Percentiles rank a stretch among this genome's conserved stretches.
These are phyloP conservation scores for Hibiscus mutabilis DNA, from an alignment of 345 rosid species.

Conservation along the genomic window DNA sequence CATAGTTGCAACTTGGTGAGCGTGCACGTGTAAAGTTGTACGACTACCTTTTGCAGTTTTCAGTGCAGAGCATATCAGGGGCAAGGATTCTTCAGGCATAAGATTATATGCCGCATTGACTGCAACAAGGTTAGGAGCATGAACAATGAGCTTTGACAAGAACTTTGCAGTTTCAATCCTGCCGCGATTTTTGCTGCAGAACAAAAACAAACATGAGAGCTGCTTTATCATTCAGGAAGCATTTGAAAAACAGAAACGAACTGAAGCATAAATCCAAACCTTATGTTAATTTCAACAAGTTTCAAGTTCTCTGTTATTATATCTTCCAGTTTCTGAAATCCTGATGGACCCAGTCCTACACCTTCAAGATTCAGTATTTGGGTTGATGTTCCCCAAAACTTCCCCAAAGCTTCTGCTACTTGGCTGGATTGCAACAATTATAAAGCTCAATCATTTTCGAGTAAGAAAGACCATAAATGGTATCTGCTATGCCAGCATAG, in stretches of 20 bases:
- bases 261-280: slow-evolving; percentile 35
- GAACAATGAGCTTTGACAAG: slow-evolving; percentile 54
- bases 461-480: background rate
- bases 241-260: slow-evolving; percentile 2
- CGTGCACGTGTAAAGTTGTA: background rate
- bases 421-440: slow-evolving; percentile 39
- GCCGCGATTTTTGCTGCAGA: slow-evolving; percentile 79
- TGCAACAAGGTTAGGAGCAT: slow-evolving; percentile 51
- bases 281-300: slow-evolving; percentile 59
- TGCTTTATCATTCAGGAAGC: background rate
- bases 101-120: slow-evolving; percentile 67
- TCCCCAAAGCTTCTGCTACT: slow-evolving; percentile 54
- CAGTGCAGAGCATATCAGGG: slow-evolving; percentile 49
- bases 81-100: slow-evolving; percentile 67
- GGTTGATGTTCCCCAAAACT: slow-evolving; percentile 33
- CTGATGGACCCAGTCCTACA: slow-evolving; percentile 68
- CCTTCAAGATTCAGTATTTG: slow-evolving; percentile 59
- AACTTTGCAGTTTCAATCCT: slow-evolving; percentile 67
- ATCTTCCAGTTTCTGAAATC: slow-evolving; percentile 53
- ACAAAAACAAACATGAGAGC: slow-evolving; percentile 11
- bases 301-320: slow-evolving; percentile 29
- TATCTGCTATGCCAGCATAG: slow-evolving; percentile 9
- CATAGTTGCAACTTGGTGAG: background rate
- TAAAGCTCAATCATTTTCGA: slow-evolving; percentile 13
- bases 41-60: slow-evolving; percentile 46